These are phyloP conservation scores for Pichia sp. DNA, from an alignment of 1,139 yeast species.

Conservation along the genomic window DNA sequence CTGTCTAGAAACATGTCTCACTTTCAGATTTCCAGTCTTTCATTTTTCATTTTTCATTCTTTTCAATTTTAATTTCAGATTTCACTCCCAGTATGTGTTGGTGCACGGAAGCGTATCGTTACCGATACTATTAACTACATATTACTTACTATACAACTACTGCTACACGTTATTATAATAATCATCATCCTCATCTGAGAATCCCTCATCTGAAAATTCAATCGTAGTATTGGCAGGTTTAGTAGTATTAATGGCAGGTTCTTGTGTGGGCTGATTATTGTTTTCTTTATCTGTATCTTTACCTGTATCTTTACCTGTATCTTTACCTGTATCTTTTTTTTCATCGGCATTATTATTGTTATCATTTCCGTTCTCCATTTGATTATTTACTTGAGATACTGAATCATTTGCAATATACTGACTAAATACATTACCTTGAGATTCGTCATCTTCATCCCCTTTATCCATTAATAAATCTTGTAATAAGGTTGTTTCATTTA, in stretches of 20 bases:
- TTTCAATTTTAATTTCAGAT: no score
- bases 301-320: neutral
- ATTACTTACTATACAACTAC: neutral
- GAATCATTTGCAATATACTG: slow-evolving; percentile 7
- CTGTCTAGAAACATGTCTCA: neutral
- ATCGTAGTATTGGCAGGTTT: neutral
- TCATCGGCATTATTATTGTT: neutral
- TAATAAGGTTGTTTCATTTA: slow-evolving; percentile 5
- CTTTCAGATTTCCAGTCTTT: neutral
- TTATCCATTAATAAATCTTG: slow-evolving; percentile 12
- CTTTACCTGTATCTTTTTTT: neutral
- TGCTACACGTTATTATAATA: neutral
- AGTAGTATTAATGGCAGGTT: neutral
- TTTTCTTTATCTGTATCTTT: neutral
- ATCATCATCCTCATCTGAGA: slow-evolving; percentile 21
- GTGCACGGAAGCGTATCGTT: neutral
- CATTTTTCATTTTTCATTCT: neutral
- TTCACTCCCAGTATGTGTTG: neutral
- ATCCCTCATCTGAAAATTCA: slow-evolving; percentile 5
- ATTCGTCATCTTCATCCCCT: slow-evolving; percentile 2
- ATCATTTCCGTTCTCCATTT: neutral
- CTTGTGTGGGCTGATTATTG: neutral
- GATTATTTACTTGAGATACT: neutral
- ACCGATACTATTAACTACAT: neutral
- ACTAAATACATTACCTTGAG: slow-evolving; percentile 1